Evolutionary conservation across 1,284 basidiomycete genomes (phyloP), one percentile per base, ranked within the genome.

Genomic region (Irpex rosettiformis): DNA sequence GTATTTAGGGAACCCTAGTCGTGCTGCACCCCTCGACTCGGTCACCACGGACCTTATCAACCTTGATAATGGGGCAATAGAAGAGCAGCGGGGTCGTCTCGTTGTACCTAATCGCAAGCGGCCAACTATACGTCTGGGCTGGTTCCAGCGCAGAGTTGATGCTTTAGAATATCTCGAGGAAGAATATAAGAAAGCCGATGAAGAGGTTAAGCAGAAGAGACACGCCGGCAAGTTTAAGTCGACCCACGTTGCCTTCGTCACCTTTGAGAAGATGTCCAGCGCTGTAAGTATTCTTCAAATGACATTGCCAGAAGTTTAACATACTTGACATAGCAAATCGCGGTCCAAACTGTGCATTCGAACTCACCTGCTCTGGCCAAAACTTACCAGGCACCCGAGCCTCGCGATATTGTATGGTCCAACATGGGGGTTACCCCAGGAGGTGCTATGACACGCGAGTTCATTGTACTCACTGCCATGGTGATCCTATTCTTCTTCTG

Each of bases 341-440:
- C 94, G 0, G 80, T 91, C 2, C 96, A 98, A 73, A 83, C 88
- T 0, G 91, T 91, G 0, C 92, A 96, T 70, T 84, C 88, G 2
- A 80, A 88, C 0, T 79, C 81, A 51, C 86, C 91, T 10, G 79
- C 80, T 57, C 81, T 89, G 68, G 81, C 84, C 54, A 76, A 79
- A 11, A 94, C 93, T 1, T 80, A 80, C 52, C 84, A 84, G 4
- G 96, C 96, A 0, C 96, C 95, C 0, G 96, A 99, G 70, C 96
- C 96, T 7, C 84, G 96, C 48, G 96, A 99, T 71, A 92, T 99
- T 59, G 86, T 98, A 18, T 99, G 96, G 97, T 80, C 85, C 45
- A 96, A 94, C 67, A 89, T 98, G 74, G 78, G 84, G 1, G 83
- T 89, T 58, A 82, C 88, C 0, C 73, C 79, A 3, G 70, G 79